phyloP scores from a whole-genome alignment of 805 yeast species.

The Kluyveromyces siamensis region DNA sequence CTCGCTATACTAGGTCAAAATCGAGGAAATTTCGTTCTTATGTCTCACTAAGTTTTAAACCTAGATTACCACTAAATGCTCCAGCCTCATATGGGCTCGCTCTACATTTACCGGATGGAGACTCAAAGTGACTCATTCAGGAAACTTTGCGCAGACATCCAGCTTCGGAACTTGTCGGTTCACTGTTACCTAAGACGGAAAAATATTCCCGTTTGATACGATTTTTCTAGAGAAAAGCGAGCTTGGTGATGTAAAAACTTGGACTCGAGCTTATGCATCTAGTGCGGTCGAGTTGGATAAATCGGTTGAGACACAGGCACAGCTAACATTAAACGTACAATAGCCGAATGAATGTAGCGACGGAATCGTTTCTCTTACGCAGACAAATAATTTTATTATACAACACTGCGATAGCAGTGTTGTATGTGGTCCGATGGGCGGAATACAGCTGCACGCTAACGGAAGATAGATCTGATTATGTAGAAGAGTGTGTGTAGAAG shows the following conservation, averaged over 20 bases:
- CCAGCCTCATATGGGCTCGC: too few species aligned
- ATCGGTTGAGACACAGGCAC: neutral
- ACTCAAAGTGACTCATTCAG: neutral
- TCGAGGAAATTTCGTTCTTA: too few species aligned
- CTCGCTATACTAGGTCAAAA: too few species aligned
- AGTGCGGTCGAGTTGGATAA: neutral
- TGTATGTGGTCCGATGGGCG: too few species aligned
- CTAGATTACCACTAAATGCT: too few species aligned
- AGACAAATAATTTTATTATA: neutral
- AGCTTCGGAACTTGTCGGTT: neutral
- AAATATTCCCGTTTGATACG: neutral
- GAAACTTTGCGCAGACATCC: neutral
- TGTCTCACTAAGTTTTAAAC: too few species aligned
- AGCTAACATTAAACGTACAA: neutral
- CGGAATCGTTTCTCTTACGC: neutral
- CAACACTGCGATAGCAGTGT: too few species aligned
- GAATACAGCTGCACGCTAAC: too few species aligned
- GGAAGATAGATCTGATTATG: too few species aligned
- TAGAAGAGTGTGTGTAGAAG: too few species aligned
- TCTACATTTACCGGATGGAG: too few species aligned
- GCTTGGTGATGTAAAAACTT: neutral
- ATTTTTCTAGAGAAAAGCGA: neutral
- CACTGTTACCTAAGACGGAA: neutral
- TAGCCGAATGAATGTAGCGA: neutral
- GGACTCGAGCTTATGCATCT: neutral